Conservation (phyloP, 2,329 filamentous ascomycete species). For the Gnomoniopsis smithogilvyi region DNA sequence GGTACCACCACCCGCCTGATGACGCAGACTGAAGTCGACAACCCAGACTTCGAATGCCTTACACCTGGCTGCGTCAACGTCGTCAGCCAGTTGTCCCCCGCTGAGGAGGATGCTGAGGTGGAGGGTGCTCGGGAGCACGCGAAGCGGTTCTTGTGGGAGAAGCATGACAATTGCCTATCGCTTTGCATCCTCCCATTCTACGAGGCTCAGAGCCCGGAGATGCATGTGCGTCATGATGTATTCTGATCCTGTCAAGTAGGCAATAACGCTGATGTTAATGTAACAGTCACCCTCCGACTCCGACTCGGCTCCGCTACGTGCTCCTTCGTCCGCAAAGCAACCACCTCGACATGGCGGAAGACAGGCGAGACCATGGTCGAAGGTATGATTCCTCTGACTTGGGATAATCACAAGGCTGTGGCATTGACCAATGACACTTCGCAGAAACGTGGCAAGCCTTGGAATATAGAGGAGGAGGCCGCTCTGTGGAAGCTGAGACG, state of each 20-base stretch:
- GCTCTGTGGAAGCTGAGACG: conserved; percentile 14
- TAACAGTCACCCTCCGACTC: neutral
- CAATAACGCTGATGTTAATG: neutral
- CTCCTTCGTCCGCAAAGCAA: neutral
- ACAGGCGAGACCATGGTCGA: conserved; percentile 15
- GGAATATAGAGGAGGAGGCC: conserved; percentile 13
- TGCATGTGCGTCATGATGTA: neutral
- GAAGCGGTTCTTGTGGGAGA: conserved; percentile 12
- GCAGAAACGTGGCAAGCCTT: conserved; percentile 18
- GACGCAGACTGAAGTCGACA: conserved; percentile 12
- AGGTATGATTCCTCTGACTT: neutral
- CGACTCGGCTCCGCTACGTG: neutral
- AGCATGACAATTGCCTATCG: conserved; percentile 9
- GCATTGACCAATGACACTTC: neutral
- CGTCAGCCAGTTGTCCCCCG: neutral
- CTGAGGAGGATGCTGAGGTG: conserved; percentile 12
- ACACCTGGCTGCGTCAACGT: conserved; percentile 12
- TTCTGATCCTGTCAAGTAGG: neutral
- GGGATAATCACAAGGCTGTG: neutral
- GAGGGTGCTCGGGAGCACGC: conserved; percentile 11
- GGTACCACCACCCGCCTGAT: conserved; percentile 14
- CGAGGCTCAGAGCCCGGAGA: neutral
- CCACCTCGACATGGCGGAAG: neutral
- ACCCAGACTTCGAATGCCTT: conserved; percentile 16
- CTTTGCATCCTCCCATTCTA: conserved; percentile 16